These are phyloP conservation scores for Penicillium palitans DNA, from an alignment of 2,329 filamentous ascomycete genomes.

Conservation along the genomic window DNA sequence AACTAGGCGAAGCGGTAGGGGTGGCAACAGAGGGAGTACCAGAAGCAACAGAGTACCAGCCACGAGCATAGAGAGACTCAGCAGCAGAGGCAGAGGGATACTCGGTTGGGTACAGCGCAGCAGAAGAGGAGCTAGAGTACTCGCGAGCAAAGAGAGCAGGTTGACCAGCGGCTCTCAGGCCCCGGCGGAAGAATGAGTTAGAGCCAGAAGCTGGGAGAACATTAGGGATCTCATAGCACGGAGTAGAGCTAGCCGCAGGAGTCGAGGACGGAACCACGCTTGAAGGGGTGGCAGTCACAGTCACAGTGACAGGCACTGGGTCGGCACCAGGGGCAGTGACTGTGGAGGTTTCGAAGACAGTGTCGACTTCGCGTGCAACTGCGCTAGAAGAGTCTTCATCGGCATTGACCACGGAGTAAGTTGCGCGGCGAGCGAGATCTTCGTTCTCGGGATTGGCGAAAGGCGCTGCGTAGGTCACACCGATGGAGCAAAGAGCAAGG, in stretches of 20 bases:
- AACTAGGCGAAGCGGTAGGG: slow-evolving; percentile 2
- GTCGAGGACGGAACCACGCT: slow-evolving; percentile 8
- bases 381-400: slow-evolving; percentile 24
- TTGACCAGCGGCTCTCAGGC: slow-evolving; percentile 21
- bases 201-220: neutral
- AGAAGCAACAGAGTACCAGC: slow-evolving; percentile 13
- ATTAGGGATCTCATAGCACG: slow-evolving; percentile 3
- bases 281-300: slow-evolving; percentile 24
- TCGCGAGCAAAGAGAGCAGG: slow-evolving; percentile 15
- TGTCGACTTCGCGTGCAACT: slow-evolving; percentile 21
- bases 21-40: neutral
- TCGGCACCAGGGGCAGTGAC: slow-evolving; percentile 18
- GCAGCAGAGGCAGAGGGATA: neutral
- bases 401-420: slow-evolving; percentile 38
- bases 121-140: slow-evolving; percentile 11
- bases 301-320: slow-evolving; percentile 13
- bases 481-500: slow-evolving; percentile 30
- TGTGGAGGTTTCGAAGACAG: slow-evolving; percentile 22
- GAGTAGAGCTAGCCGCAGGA: slow-evolving; percentile 16
- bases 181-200: slow-evolving; percentile 22
- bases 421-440: slow-evolving; percentile 27
- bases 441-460: slow-evolving; percentile 25
- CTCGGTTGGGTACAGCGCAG: neutral
- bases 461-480: slow-evolving; percentile 31
- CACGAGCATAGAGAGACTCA: slow-evolving; percentile 5